Evolutionary conservation across 805 yeast species (phyloP).

Genomic region (Scheffersomyces stipitis): DNA sequence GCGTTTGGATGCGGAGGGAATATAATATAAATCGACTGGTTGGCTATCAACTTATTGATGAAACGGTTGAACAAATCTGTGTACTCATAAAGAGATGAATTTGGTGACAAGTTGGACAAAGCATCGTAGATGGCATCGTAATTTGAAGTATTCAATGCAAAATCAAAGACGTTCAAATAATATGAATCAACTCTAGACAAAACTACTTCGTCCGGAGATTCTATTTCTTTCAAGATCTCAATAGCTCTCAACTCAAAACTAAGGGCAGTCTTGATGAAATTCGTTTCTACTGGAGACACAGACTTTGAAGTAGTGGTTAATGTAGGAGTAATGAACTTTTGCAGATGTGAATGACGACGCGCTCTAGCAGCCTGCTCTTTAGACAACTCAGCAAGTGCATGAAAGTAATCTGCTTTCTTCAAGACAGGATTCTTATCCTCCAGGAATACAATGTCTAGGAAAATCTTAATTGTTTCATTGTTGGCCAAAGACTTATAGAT

Average conservation of each 20-base stretch:
- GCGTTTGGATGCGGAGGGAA: slow-evolving; percentile 18
- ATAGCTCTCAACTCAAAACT: slow-evolving; percentile 28
- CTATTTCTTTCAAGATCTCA: slow-evolving; percentile 12
- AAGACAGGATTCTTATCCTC: slow-evolving; percentile 9
- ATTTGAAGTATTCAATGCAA: slow-evolving; percentile 20
- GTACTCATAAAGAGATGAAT: slow-evolving; percentile 8
- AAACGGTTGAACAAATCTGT: slow-evolving; percentile 22
- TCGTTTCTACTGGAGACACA: slow-evolving; percentile 8
- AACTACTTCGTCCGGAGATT: slow-evolving; percentile 4
- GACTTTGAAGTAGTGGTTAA: slow-evolving; percentile 4
- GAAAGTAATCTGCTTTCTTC: slow-evolving; percentile 27
- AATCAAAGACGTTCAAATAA: slow-evolving; percentile 24
- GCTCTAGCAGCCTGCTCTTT: slow-evolving; percentile 13
- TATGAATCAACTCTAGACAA: slow-evolving; percentile 10
- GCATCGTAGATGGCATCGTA: slow-evolving; percentile 20
- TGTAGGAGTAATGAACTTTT: slow-evolving; percentile 8
- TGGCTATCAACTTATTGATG: slow-evolving; percentile 24
- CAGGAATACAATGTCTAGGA: slow-evolving; percentile 20
- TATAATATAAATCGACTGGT: slow-evolving; percentile 18
- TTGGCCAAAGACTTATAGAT: slow-evolving; percentile 12
- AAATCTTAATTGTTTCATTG: slow-evolving; percentile 15
- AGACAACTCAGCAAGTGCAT: slow-evolving; percentile 27
- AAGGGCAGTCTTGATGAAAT: slow-evolving; percentile 18
- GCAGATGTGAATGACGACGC: slow-evolving; percentile 4
- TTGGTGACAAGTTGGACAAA: slow-evolving; percentile 13